Evolutionary conservation across 495 filamentous ascomycete species (phyloP), one percentile per base, ranked within the genome.

Genomic region (Podospora pseudoanserina): DNA sequence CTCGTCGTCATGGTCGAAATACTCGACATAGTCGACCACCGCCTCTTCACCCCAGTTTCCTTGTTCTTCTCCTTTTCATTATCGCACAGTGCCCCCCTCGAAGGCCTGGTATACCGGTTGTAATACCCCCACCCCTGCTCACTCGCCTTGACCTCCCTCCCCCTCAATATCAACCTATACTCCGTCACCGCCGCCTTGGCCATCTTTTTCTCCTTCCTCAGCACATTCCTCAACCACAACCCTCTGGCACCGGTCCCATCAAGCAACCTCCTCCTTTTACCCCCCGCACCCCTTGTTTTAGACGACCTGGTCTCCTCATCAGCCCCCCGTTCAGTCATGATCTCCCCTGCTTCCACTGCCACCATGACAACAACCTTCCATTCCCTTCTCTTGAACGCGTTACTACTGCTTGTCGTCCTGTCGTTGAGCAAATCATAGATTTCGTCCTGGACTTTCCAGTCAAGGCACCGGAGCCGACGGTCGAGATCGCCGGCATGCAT

Each of bases 391-490:
- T 61, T 55, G 23, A 66, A 68, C 19, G 68, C 68, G 16, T 63
- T 73, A 61, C 71, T 73, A 27, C 68, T 73, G 68, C 71, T 73
- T 66, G 66, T 56, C 49, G 65, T 49, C 5, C 68, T 65, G 58
- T 73, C 71, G 19, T 67, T 67, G 32, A 73, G 30, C 59, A 73
- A 60, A 53, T 73, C 71, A 16, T 68, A 68, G 4, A 73, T 65
- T 66, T 73, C 71, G 28, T 73, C 71, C 60, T 73, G 71, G 18
- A 73, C 68, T 26, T 60, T 65, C 71, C 71, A 73, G 34, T 73
- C 71, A 26, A 73, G 66, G 53, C 26, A 54, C 15, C 68, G 63
- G 2, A 73, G 44, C 5, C 71, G 49, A 18, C n/a, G 15, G 39
- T 73, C 68, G 20, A 73, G 16, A 3, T 68, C 68, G 4, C 49